Evolutionary conservation across 331 rosid species (phyloP).

Genomic region (Rosa hybrid): DNA sequence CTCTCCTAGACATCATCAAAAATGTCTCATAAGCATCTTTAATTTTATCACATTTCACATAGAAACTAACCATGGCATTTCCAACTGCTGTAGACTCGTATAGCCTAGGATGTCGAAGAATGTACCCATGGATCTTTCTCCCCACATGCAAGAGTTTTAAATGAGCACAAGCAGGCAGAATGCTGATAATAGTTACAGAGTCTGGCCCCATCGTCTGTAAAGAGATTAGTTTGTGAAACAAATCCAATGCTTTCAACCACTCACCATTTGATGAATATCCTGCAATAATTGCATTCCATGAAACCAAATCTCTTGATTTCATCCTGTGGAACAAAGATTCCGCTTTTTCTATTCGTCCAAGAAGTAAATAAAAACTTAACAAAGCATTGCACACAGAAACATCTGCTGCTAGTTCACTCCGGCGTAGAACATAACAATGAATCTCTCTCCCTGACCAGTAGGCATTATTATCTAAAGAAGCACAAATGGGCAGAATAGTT

Average conservation of each 20-base stretch:
- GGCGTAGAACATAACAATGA: constrained; percentile 58
- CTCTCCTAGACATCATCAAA: constrained; percentile 55
- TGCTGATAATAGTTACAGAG: constrained; percentile 69
- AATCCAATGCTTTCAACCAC: constrained; percentile 70
- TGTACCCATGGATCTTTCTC: constrained; percentile 66
- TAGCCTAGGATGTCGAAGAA: constrained; percentile 51
- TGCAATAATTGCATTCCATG: constrained; percentile 84
- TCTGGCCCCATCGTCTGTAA: constrained; percentile 45
- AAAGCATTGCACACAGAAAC: constrained; percentile 73
- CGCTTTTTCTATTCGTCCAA: constrained; percentile 57
- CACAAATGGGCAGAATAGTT: constrained; percentile 64
- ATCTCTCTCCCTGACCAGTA: constrained; percentile 64
- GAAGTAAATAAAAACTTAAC: constrained; percentile 68
- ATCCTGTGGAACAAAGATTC: constrained; percentile 58
- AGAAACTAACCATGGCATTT: constrained; percentile 77
- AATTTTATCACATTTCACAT: constrained; percentile 54
- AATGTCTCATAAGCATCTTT: constrained; percentile 56
- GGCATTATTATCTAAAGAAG: constrained; percentile 48
- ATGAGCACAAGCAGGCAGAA: constrained; percentile 72
- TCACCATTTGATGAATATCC: constrained; percentile 67
- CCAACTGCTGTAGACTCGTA: constrained; percentile 54
- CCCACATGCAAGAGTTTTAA: constrained; percentile 47
- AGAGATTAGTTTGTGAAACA: constrained; percentile 50
- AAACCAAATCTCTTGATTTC: constrained; percentile 76
- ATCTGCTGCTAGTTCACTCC: constrained; percentile 53